Base-by-base conservation (phyloP, 768 basidiomycete species). In the Russula emetica region DNA sequence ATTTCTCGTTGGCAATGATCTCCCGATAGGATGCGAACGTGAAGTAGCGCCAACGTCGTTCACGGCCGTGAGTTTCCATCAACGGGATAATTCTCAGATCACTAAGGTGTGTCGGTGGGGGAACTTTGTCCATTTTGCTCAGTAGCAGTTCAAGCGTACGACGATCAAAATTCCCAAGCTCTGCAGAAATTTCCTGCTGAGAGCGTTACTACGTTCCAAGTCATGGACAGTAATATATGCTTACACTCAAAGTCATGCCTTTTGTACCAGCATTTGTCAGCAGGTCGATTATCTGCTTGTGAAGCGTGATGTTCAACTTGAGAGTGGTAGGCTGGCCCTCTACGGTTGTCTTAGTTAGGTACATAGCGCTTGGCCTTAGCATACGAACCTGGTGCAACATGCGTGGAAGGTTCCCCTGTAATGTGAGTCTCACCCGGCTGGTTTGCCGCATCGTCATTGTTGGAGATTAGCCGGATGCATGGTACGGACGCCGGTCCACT, bases 31-130 rank as follows among this genome's bases (percentile, higher is more conserved):
- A 83, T 2, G 82, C 79, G 50, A 88, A 72, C 0, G 91, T 90
- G 76, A 85, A 94, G 71, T 92, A 92, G 66, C 92, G 82, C 72
- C 92, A 85, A 26, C 92, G 87, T 32, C 93, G 86, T 75, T 98
- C 92, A 40, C 93, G 85, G 5, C 92, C 92, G 66, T 81, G 79
- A 0, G 85, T 91, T 75, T 97, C 95, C 81, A 88, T 87, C 32
- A 91, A 73, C 42, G 85, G 83, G 24, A 82, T 81, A 55, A 92
- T 82, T 30, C 84, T 81, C 45, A 90, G 77, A 72, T 94, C 89
- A 57, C 78, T 78, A 16, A 94, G 81, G 72, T 93, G 91, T 6
- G 82, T 64, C 5, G 92, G 92, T 16, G 86, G 84, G 11, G 78
- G 78, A 63, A 71, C 78, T 70, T 80, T 85, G 67, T 85, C 85